A percentile compares a stretch with the other conserved stretches of the same genome.
Evolutionary conservation across 257 asterid genomes (phyloP).

Genomic region (Solanum gracilifrons): DNA sequence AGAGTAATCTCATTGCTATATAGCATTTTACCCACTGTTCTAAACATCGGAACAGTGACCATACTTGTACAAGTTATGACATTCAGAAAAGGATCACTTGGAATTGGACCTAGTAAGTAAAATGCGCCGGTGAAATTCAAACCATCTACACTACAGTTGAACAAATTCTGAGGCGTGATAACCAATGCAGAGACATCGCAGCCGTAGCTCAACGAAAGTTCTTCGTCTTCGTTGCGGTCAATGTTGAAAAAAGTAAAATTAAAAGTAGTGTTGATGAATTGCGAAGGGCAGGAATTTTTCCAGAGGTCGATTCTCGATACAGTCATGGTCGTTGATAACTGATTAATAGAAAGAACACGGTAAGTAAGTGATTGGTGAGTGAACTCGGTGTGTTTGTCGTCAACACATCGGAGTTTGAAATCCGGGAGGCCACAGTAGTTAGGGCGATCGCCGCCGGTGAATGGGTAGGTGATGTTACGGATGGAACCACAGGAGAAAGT

Average conservation of each 20-base stretch:
- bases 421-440: conserved; percentile 49
- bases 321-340: conserved; percentile 11
- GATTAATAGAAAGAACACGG: conserved; percentile 34
- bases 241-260: background rate
- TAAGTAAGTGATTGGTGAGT: conserved; percentile 25
- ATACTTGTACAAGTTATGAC: conserved; percentile 17
- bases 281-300: conserved; percentile 32
- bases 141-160: conserved; percentile 16
- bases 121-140: conserved; percentile 23
- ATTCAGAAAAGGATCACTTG: conserved; percentile 27
- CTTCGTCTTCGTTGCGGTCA: conserved; percentile 4
- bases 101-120: conserved; percentile 35
- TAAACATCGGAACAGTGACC: conserved; percentile 28
- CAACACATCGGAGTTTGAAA: conserved; percentile 33
- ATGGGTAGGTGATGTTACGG: conserved; percentile 38
- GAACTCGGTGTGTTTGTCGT: conserved; percentile 19
- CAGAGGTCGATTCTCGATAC: conserved; percentile 44
- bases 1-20: conserved; percentile 15
- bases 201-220: conserved; percentile 33
- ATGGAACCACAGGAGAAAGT: conserved; percentile 46
- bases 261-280: background rate
- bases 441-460: conserved; percentile 51
- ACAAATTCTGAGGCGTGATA: conserved; percentile 17
- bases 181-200: conserved; percentile 24
- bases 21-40: conserved; percentile 14